Base-by-base conservation (phyloP, 768 basidiomycete genomes). In the Cystofilobasidium bisporidii region DNA sequence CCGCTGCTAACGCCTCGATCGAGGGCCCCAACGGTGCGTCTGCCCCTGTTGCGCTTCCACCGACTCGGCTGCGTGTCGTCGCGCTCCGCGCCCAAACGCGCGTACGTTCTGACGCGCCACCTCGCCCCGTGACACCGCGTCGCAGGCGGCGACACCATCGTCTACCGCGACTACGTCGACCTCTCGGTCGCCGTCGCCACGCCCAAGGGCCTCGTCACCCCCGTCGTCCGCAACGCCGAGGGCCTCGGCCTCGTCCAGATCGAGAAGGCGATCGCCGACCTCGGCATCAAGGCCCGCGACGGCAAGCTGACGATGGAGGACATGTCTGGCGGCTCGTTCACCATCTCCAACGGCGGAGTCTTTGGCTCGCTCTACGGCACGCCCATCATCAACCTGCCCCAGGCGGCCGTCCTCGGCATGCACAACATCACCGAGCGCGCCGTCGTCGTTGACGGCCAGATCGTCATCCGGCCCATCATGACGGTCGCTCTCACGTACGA, bases 301-400 rank as follows among this genome's bases (percentile, higher is more conserved):
- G 84, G 87, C 73, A 96, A 96, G 78, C 83, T 98, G 62, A 86
- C 87, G n/a, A 82, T 98, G 63, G 96, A 97, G 77, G 94, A 98
- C 78, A 97, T 97, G 94, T 83, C 91, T 40, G 94, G 94, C 58
- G 94, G 94, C 56, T 86, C 91, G n/a, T 97, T 99, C 83, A 98
- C 94, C 71, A 97, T 97, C 78, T 98, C 96, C 47, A 99, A 99
- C 75, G 96, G 94, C 55, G 94, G 94, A 73, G 94, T 99, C 76
- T 99, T 99, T 74, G 94, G 94, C 53, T 94, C 91, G 59, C 80
- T 99, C 59, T 96, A 87, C 74, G 94, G 94, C 47, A 99, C 94
- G n/a, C 94, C 94, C 43, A 99, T 99, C 75, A 94, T 98, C 80
- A 98, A 97, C 81, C 81, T 93, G 55, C 94, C 93, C 5, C 94